Conservation (phyloP, 768 basidiomycete species). For the Amanita pseudoporphyria region DNA sequence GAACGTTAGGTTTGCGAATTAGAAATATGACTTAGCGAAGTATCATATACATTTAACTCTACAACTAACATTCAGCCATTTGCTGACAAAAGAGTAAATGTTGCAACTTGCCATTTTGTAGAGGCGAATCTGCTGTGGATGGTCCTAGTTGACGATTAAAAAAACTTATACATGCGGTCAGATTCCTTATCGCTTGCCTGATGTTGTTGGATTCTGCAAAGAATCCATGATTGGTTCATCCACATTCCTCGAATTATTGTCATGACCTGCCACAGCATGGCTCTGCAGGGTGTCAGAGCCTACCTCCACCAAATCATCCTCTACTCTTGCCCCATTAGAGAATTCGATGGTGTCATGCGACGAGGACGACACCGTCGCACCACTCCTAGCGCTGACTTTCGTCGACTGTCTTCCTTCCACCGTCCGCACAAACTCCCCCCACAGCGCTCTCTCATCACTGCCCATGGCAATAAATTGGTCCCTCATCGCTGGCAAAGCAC, state of each 20-base stretch:
- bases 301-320: neutral
- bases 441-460: conserved; percentile 46
- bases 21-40: neutral
- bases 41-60: conserved; percentile 1
- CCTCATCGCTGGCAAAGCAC: conserved; percentile 37
- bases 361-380: neutral
- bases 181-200: neutral
- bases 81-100: neutral
- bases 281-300: conserved; percentile 1
- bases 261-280: neutral
- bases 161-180: neutral
- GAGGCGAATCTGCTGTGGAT: neutral
- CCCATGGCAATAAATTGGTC: conserved; percentile 47
- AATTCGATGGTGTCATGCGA: neutral
- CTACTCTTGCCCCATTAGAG: neutral
- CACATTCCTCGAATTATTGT: neutral
- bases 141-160: conserved; percentile 1
- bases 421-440: conserved; percentile 46
- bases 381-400: conserved; percentile 12
- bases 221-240: conserved; percentile 7
- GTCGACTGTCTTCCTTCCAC: conserved; percentile 42
- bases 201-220: conserved; percentile 1
- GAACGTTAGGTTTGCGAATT: neutral
- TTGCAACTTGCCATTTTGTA: conserved; percentile 1
- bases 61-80: neutral